These are phyloP conservation scores for Citrus glauca DNA, from an alignment of 345 rosid species.

Conservation along the genomic window DNA sequence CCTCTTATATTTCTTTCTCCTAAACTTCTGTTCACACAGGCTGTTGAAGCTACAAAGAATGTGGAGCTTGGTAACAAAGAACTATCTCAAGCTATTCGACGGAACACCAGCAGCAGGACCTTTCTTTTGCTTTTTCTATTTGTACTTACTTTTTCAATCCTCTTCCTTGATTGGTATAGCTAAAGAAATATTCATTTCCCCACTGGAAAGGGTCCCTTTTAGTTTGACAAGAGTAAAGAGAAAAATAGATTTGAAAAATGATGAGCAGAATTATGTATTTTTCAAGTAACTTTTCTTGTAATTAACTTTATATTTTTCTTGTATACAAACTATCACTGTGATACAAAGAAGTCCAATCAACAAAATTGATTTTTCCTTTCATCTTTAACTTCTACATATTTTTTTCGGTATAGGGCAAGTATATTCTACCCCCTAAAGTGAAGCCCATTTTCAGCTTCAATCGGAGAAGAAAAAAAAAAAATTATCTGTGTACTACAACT, in stretches of 20 bases:
- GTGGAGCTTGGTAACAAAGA: constrained; percentile 90
- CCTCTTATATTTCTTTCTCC: not conserved
- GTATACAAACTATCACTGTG: not conserved
- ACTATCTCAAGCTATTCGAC: constrained; percentile 69
- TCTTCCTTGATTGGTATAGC: constrained; percentile 92
- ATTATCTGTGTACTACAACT: not conserved
- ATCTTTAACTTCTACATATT: too few relatives aligned
- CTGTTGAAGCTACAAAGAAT: constrained; percentile 85
- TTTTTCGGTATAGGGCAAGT: not conserved
- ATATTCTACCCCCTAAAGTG: not conserved
- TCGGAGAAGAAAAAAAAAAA: too few relatives aligned
- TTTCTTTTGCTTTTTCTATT: constrained; percentile 76
- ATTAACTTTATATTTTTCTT: not conserved
- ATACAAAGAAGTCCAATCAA: not conserved
- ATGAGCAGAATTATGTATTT: not conserved
- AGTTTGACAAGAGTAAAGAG: not conserved
- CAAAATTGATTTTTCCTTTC: not conserved
- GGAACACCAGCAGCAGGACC: constrained; percentile 89
- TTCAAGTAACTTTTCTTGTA: too few relatives aligned
- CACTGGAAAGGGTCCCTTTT: not conserved
- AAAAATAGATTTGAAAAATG: not conserved
- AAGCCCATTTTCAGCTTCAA: not conserved
- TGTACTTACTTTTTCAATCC: constrained; percentile 79
- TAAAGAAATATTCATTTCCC: constrained; percentile 11
- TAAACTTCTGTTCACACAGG: constrained; percentile 36